phyloP scores from a whole-genome alignment of 129 eudicot genomes.

The Flaveria sonorensis region DNA sequence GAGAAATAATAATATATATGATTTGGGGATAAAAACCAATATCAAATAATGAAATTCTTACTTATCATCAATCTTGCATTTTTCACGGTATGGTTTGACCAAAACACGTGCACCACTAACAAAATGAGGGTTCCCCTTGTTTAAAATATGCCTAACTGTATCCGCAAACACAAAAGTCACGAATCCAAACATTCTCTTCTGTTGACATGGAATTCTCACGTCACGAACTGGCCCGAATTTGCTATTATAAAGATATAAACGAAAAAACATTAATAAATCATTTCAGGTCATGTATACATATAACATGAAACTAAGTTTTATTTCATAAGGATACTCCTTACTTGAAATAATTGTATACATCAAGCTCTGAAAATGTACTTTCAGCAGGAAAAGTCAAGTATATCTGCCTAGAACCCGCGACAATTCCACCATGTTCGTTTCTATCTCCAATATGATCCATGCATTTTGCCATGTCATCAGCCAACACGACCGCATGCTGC shows the following conservation, averaged over 20 bases:
- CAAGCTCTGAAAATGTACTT: constrained; percentile 86
- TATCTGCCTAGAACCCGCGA: constrained; percentile 79
- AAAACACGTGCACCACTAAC: constrained; percentile 92
- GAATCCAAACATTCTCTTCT: constrained; percentile 86
- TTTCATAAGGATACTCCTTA: constrained; percentile 31
- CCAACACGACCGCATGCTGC: constrained; percentile 75
- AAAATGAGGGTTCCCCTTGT: constrained; percentile 79
- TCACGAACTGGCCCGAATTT: constrained; percentile 79
- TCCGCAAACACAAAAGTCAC: constrained; percentile 77
- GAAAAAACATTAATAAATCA: background rate
- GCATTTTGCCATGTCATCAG: constrained; percentile 70
- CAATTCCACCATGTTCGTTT: constrained; percentile 81
- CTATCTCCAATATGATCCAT: constrained; percentile 65
- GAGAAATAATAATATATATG: background rate
- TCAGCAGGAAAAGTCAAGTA: constrained; percentile 91
- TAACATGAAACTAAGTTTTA: background rate
- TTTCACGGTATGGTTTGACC: constrained; percentile 91
- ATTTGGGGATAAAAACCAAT: background rate
- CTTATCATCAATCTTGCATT: constrained; percentile 63
- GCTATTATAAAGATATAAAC: constrained; percentile 35
- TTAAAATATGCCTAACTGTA: constrained; percentile 62
- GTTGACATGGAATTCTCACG: constrained; percentile 94
- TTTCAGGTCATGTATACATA: background rate
- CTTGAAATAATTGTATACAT: constrained; percentile 78
- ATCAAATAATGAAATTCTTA: constrained; percentile 23